Evolutionary conservation across 2,329 filamentous ascomycete genomes (phyloP).

Genomic region (Colletotrichum incanum): DNA sequence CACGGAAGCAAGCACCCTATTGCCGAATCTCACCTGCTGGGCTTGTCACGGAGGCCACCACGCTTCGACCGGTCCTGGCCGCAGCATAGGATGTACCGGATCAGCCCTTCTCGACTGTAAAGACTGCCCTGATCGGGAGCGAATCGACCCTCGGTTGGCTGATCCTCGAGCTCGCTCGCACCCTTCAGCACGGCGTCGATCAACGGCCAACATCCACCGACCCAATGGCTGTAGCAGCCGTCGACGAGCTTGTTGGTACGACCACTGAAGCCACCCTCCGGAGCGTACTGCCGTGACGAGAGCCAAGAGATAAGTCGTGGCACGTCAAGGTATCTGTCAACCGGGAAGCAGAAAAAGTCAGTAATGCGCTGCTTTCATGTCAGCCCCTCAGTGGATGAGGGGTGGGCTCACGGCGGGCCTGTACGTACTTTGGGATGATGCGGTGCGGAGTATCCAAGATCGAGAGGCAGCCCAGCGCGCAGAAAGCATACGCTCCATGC

Average conservation of each 20-base stretch:
- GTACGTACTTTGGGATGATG: slow-evolving; percentile 78
- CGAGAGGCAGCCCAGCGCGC: slow-evolving; percentile 89
- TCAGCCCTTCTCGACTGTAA: slow-evolving; percentile 88
- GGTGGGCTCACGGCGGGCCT: slow-evolving; percentile 14
- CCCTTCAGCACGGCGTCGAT: slow-evolving; percentile 83
- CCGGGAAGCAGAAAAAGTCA: slow-evolving; percentile 46
- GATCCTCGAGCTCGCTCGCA: slow-evolving; percentile 51
- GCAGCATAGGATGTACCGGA: slow-evolving; percentile 90
- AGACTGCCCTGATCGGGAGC: slow-evolving; percentile 60
- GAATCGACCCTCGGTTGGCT: slow-evolving; percentile 50
- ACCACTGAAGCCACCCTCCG: slow-evolving; percentile 93
- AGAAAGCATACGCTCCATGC: slow-evolving; percentile 97
- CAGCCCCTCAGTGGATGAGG: slow-evolving; percentile 53
- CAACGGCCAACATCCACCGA: slow-evolving; percentile 94
- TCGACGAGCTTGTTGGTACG: slow-evolving; percentile 98
- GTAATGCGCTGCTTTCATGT: slow-evolving; percentile 52
- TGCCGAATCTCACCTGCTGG: slow-evolving; percentile 78
- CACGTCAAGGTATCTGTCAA: slow-evolving; percentile 81
- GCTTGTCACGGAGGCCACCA: slow-evolving; percentile 94
- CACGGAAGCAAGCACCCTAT: neutral
- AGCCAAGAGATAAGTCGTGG: slow-evolving; percentile 88
- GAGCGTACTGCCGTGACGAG: slow-evolving; percentile 88
- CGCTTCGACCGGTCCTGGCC: slow-evolving; percentile 81
- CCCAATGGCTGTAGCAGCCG: slow-evolving; percentile 98
- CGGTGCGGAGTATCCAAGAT: slow-evolving; percentile 86